Conservation (phyloP, 768 basidiomycete species). For the Mycena capillaripes region DNA sequence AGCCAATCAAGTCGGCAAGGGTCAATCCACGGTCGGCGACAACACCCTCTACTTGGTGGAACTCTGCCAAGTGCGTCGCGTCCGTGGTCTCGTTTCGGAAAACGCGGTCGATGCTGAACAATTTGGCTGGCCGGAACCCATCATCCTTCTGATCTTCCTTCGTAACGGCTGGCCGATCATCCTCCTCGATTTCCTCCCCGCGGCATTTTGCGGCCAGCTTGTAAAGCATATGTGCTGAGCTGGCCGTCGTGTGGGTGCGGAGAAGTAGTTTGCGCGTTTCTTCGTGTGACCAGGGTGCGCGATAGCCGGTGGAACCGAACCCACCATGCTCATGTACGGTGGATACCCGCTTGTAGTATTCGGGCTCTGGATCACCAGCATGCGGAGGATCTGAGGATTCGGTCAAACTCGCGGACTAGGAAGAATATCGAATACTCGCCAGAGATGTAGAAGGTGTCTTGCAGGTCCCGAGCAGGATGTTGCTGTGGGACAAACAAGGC, state of each 20-base stretch:
- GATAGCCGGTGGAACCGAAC: constrained; percentile 95
- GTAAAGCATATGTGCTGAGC: constrained; percentile 94
- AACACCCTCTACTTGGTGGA: constrained; percentile 99
- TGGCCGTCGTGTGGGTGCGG: constrained; percentile 97
- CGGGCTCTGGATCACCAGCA: constrained; percentile 80
- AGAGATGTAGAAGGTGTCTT: constrained; percentile 99
- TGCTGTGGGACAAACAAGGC: constrained; percentile 98
- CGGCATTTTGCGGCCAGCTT: constrained; percentile 89
- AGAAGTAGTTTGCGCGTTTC: constrained; percentile 94
- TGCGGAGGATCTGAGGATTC: constrained; percentile 75
- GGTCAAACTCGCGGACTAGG: not conserved
- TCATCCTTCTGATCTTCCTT: constrained; percentile 60
- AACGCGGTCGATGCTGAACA: constrained; percentile 98
- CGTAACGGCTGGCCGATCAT: constrained; percentile 45
- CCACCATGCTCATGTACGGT: constrained; percentile 89
- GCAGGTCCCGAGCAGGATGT: constrained; percentile 96
- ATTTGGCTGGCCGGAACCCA: constrained; percentile 91
- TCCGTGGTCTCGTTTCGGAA: constrained; percentile 99
- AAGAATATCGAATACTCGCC: constrained; percentile 57
- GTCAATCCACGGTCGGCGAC: constrained; percentile 95
- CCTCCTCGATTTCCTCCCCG: constrained; percentile 64
- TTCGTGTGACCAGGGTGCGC: constrained; percentile 94
- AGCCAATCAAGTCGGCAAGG: constrained; percentile 95
- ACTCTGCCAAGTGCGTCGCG: constrained; percentile 98
- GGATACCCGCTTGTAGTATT: constrained; percentile 90